Percentiles rank a stretch among this genome's conserved stretches.
phyloP scores from a whole-genome alignment of 2,329 filamentous ascomycete species.

The Dothidotthia symphoricarpi region DNA sequence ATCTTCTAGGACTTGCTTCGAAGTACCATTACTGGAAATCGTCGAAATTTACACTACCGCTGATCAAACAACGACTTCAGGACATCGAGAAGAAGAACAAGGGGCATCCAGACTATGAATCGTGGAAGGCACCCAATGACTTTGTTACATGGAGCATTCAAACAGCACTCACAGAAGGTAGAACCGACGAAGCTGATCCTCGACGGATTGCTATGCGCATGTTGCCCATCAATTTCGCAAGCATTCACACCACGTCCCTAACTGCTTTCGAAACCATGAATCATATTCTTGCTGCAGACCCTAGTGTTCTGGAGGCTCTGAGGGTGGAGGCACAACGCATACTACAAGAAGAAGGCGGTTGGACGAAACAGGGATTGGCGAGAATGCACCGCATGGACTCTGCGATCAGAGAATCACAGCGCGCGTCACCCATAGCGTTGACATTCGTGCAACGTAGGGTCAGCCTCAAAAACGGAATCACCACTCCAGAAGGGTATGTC shows the following conservation, averaged over 20 bases:
- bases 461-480: slow-evolving; percentile 69
- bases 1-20: slow-evolving; percentile 48
- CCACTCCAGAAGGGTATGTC: slow-evolving; percentile 65
- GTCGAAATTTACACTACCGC: slow-evolving; percentile 45
- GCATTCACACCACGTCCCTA: slow-evolving; percentile 58
- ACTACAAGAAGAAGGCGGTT: slow-evolving; percentile 40
- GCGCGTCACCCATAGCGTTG: slow-evolving; percentile 50
- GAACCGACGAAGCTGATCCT: slow-evolving; percentile 48
- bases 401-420: slow-evolving; percentile 55
- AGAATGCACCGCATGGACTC: slow-evolving; percentile 52
- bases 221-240: slow-evolving; percentile 58
- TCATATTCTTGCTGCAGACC: slow-evolving; percentile 19
- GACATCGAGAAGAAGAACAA: slow-evolving; percentile 47
- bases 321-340: slow-evolving; percentile 46
- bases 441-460: slow-evolving; percentile 52
- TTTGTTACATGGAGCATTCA: slow-evolving; percentile 59
- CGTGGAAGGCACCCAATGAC: slow-evolving; percentile 53
- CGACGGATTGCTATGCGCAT: slow-evolving; percentile 52
- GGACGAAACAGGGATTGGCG: slow-evolving; percentile 50
- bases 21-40: slow-evolving; percentile 50
- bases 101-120: slow-evolving; percentile 44
- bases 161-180: slow-evolving; percentile 49
- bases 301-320: slow-evolving; percentile 29
- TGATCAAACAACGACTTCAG: slow-evolving; percentile 52
- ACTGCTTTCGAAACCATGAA: slow-evolving; percentile 48